phyloP scores from a whole-genome alignment of 495 filamentous ascomycete species.

The Neurospora sp. region DNA sequence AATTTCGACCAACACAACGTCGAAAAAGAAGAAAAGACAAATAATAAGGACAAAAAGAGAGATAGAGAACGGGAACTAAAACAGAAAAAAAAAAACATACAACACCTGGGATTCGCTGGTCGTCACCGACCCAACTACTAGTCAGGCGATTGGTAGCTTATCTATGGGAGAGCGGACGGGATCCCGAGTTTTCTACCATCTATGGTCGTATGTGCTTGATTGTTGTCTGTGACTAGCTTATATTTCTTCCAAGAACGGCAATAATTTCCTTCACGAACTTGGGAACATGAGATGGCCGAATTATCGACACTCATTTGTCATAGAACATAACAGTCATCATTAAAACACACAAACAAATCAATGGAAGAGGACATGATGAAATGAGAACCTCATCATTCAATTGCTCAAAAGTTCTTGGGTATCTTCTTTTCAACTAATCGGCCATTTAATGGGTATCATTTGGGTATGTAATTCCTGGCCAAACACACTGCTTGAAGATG shows the following conservation, averaged over 20 bases:
- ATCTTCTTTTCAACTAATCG: not conserved
- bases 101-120: constrained; percentile 39
- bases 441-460: not conserved
- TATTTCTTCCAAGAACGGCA: no score
- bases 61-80: no score
- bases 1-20: not conserved
- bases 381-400: not conserved
- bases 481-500: not conserved
- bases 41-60: not conserved
- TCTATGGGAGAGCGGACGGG: constrained; percentile 38
- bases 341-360: no score
- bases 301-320: not conserved
- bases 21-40: not conserved
- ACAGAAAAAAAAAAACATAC: constrained; percentile 15
- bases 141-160: constrained; percentile 11
- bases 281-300: no score
- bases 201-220: not conserved
- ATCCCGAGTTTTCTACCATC: constrained; percentile 22
- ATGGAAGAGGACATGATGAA: no score
- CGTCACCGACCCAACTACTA: constrained; percentile 40
- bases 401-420: not conserved
- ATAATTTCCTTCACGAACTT: no score
- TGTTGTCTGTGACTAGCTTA: not conserved
- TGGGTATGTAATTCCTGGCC: not conserved
- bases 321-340: no score